Conservation (phyloP, 2,329 filamentous ascomycete species). For the Zymoseptoria crescenta region DNA sequence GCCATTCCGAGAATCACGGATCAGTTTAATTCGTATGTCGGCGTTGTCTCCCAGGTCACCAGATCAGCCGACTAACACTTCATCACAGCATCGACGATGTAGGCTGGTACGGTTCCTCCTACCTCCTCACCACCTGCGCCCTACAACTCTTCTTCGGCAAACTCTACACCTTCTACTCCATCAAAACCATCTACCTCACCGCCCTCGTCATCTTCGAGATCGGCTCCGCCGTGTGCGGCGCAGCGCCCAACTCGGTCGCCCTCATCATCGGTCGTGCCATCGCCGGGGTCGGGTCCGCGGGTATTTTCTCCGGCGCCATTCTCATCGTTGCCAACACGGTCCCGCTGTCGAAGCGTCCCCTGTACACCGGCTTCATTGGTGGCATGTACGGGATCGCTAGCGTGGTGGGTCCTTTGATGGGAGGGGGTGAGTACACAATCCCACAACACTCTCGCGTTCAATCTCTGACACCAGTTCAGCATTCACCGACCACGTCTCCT, state of each 20-base stretch:
- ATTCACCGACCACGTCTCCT: slow-evolving; percentile 29
- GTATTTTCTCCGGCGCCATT: slow-evolving; percentile 43
- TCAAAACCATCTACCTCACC: slow-evolving; percentile 41
- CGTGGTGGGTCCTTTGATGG: slow-evolving; percentile 42
- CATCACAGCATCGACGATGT: slow-evolving; percentile 33
- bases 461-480: slow-evolving; percentile 8
- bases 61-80: not conserved
- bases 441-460: not conserved
- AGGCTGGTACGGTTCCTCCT: slow-evolving; percentile 37
- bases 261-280: slow-evolving; percentile 47
- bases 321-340: slow-evolving; percentile 41
- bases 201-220: slow-evolving; percentile 44
- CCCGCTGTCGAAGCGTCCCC: slow-evolving; percentile 39
- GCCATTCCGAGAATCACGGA: slow-evolving; percentile 44
- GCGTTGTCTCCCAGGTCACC: no score
- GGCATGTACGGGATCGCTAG: slow-evolving; percentile 43
- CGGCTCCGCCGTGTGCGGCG: slow-evolving; percentile 45
- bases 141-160: slow-evolving; percentile 40
- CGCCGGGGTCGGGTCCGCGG: slow-evolving; percentile 44
- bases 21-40: slow-evolving; percentile 41
- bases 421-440: slow-evolving; percentile 18
- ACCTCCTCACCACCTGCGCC: slow-evolving; percentile 41
- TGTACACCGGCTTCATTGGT: slow-evolving; percentile 43
- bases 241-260: slow-evolving; percentile 42
- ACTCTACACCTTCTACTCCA: slow-evolving; percentile 40